These are phyloP conservation scores for Trypanosoma boissoni DNA, from an alignment of 208 protist genomes.

Conservation along the genomic window DNA sequence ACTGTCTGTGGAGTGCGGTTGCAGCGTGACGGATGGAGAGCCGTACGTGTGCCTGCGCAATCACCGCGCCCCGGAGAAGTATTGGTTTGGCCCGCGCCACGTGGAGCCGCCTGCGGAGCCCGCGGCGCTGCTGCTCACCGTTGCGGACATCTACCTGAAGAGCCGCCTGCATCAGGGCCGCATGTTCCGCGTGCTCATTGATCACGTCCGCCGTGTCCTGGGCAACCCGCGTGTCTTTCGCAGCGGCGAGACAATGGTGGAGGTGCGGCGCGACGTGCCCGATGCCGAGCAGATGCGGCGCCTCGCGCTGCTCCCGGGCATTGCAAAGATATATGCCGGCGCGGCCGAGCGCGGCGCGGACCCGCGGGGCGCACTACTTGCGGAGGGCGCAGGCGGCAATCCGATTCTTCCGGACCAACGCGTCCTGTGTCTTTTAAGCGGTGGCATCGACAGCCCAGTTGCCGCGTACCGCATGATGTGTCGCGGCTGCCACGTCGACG, in stretches of 20 bases:
- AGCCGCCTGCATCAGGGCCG: slow-evolving; percentile 73
- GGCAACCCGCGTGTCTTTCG: slow-evolving; percentile 62
- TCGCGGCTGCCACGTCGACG: slow-evolving; percentile 64
- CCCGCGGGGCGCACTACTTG: slow-evolving; percentile 45
- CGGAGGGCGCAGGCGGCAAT: slow-evolving; percentile 62
- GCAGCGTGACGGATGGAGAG: slow-evolving; percentile 49
- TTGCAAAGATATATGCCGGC: slow-evolving; percentile 68
- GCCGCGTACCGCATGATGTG: slow-evolving; percentile 88
- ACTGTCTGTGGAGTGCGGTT: slow-evolving; percentile 48
- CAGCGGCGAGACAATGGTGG: slow-evolving; percentile 69
- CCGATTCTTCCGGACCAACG: slow-evolving; percentile 57
- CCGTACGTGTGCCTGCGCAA: slow-evolving; percentile 70
- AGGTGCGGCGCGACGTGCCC: slow-evolving; percentile 50
- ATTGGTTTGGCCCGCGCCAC: slow-evolving; percentile 64
- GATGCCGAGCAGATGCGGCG: slow-evolving; percentile 50
- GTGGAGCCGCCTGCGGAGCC: slow-evolving; percentile 46
- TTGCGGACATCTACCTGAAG: slow-evolving; percentile 81
- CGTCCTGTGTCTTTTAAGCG: slow-evolving; percentile 68
- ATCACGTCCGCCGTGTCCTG: slow-evolving; percentile 59
- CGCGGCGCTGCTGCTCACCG: slow-evolving; percentile 59
- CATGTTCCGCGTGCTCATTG: slow-evolving; percentile 52
- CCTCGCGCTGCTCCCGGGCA: slow-evolving; percentile 62
- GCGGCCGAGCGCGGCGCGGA: slow-evolving; percentile 40
- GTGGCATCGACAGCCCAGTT: slow-evolving; percentile 84
- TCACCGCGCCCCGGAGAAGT: slow-evolving; percentile 35